phyloP scores from a whole-genome alignment of 2,329 filamentous ascomycete species.

The Atkinsonella hypoxylon region DNA sequence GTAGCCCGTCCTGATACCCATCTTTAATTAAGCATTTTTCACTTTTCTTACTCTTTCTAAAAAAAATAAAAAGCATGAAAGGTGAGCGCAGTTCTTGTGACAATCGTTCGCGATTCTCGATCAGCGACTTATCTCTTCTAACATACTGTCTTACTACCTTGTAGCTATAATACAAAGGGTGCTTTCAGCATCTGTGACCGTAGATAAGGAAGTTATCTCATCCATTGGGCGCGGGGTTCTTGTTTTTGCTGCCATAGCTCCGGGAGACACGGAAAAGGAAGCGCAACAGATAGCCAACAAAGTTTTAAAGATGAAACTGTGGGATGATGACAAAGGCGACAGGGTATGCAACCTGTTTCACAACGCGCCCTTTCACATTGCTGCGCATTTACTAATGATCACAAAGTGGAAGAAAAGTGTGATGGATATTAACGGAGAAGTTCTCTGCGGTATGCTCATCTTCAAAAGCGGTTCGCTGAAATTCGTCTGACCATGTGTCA shows the following conservation, averaged over 20 bases:
- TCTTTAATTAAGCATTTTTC: too few relatives aligned
- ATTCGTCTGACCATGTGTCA: neutral
- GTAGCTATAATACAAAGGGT: constrained; percentile 87
- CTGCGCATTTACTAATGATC: constrained; percentile 4
- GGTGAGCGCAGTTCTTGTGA: constrained; percentile 2
- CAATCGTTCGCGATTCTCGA: neutral
- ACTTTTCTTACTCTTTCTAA: neutral
- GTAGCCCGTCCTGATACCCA: too few relatives aligned
- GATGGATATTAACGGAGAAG: constrained; percentile 76
- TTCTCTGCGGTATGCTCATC: constrained; percentile 66
- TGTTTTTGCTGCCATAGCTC: constrained; percentile 83
- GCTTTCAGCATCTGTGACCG: constrained; percentile 87
- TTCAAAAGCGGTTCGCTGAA: neutral
- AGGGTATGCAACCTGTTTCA: constrained; percentile 34
- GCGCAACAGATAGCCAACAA: constrained; percentile 73
- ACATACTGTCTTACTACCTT: neutral
- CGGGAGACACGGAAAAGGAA: constrained; percentile 82
- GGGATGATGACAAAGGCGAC: constrained; percentile 68
- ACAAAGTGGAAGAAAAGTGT: constrained; percentile 84
- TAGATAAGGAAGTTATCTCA: constrained; percentile 81
- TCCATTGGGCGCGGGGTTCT: constrained; percentile 83
- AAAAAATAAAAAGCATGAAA: constrained; percentile 4
- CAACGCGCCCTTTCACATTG: neutral
- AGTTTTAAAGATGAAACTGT: constrained; percentile 80
- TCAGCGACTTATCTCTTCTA: neutral